Evolutionary conservation across 495 filamentous ascomycete species (phyloP).

Genomic region (Tuber calosporum): DNA sequence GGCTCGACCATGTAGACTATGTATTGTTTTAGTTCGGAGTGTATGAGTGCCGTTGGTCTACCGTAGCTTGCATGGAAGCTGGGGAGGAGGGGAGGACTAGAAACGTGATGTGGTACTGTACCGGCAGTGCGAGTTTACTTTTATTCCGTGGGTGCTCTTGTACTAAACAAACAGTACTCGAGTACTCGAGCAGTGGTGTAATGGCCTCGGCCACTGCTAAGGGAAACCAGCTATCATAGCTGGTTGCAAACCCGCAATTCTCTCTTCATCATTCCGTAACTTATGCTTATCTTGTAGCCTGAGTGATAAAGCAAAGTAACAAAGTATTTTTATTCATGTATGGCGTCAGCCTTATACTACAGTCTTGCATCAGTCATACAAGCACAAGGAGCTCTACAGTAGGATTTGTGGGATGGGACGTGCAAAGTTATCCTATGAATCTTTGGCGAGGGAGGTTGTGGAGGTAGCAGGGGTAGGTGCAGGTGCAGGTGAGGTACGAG

Average conservation of each 20-base stretch:
- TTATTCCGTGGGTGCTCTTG: not conserved
- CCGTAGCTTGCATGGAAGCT: not conserved
- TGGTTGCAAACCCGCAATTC: not conserved
- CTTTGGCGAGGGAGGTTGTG: not conserved
- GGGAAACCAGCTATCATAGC: no score
- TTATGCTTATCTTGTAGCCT: not conserved
- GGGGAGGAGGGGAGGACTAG: not conserved
- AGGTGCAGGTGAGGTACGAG: not conserved
- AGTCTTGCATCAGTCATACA: not conserved
- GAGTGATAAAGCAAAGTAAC: not conserved
- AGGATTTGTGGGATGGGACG: no score
- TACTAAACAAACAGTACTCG: no score
- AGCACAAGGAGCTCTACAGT: not conserved
- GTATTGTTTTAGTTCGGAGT: not conserved
- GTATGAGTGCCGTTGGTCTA: not conserved
- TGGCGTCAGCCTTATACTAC: not conserved
- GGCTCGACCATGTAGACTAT: not conserved
- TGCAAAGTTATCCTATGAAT: no score
- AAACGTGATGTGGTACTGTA: not conserved
- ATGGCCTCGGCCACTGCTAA: not conserved
- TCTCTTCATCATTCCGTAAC: not conserved
- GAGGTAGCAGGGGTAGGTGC: not conserved
- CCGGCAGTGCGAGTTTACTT: not conserved
- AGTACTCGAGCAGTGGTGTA: no score
- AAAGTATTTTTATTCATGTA: not conserved